phyloP scores from a whole-genome alignment of 257 asterid genomes.

The Solanum gracilifrons region DNA sequence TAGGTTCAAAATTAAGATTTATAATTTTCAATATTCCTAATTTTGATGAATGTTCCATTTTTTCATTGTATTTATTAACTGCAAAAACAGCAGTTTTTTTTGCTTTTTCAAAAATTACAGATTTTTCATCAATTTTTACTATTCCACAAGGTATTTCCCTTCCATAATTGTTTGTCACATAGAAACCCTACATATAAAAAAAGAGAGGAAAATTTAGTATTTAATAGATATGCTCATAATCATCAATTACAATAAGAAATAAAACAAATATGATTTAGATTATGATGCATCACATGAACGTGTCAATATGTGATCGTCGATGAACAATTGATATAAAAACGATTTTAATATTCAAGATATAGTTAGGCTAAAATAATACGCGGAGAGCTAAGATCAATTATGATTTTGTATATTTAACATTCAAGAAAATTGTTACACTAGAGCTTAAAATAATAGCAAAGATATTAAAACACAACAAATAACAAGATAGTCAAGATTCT shows the following conservation, averaged over 20 bases:
- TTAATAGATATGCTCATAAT: too few relatives aligned
- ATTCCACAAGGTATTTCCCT: neutral
- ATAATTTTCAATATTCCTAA: neutral
- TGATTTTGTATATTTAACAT: too few relatives aligned
- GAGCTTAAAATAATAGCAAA: too few relatives aligned
- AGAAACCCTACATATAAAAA: neutral
- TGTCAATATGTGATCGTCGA: neutral
- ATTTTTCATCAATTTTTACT: neutral
- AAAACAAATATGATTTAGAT: neutral
- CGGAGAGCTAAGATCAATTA: too few relatives aligned
- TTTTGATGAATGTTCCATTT: neutral
- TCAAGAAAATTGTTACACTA: too few relatives aligned
- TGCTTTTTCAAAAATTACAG: neutral
- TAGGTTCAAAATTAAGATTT: constrained; percentile 29
- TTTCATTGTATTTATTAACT: constrained; percentile 17
- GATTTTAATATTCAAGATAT: too few relatives aligned
- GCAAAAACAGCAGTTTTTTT: constrained; percentile 13
- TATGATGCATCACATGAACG: neutral
- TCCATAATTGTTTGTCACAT: neutral
- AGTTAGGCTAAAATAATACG: too few relatives aligned
- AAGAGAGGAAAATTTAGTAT: neutral
- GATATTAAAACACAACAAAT: too few relatives aligned
- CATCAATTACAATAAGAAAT: neutral
- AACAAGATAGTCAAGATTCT: too few relatives aligned
- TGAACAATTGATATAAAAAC: too few relatives aligned